These are phyloP conservation scores for Eremomyces bilateralis DNA, from an alignment of 495 filamentous ascomycete genomes.

Conservation along the genomic window DNA sequence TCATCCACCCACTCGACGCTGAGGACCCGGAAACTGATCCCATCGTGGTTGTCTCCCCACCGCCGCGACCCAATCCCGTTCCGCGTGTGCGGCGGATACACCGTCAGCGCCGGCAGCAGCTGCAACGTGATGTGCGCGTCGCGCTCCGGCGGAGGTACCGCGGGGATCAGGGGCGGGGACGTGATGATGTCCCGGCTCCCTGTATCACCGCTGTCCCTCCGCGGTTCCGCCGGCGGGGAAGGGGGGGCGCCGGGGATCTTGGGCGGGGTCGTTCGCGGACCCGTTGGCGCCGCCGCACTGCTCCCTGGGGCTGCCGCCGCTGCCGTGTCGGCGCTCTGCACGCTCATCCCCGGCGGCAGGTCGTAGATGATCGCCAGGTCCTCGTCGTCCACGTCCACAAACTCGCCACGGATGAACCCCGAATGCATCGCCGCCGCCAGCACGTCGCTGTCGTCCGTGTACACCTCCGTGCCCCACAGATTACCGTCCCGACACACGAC, in stretches of 20 bases:
- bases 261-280: too few relatives aligned
- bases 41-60: conserved; percentile 57
- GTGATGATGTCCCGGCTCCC: conserved; percentile 17
- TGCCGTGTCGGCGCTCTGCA: conserved; percentile 13
- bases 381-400: conserved; percentile 48
- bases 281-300: neutral
- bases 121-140: conserved; percentile 73
- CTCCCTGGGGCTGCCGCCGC: conserved; percentile 6
- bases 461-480: conserved; percentile 82
- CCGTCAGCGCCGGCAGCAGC: conserved; percentile 55
- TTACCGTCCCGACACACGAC: conserved; percentile 60
- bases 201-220: conserved; percentile 10
- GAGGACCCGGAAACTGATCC: conserved; percentile 69
- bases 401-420: conserved; percentile 78
- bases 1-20: conserved; percentile 67
- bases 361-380: conserved; percentile 52
- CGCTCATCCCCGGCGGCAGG: conserved; percentile 26
- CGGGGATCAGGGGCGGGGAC: conserved; percentile 27
- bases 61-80: conserved; percentile 62
- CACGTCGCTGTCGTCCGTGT: conserved; percentile 89
- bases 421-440: conserved; percentile 84
- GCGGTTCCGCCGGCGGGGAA: too few relatives aligned
- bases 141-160: conserved; percentile 31
- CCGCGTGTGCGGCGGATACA: conserved; percentile 48
- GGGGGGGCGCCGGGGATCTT: conserved; percentile 13